These are phyloP conservation scores for Wickerhamomyces silvicola DNA, from an alignment of 805 yeast species.

Conservation along the genomic window DNA sequence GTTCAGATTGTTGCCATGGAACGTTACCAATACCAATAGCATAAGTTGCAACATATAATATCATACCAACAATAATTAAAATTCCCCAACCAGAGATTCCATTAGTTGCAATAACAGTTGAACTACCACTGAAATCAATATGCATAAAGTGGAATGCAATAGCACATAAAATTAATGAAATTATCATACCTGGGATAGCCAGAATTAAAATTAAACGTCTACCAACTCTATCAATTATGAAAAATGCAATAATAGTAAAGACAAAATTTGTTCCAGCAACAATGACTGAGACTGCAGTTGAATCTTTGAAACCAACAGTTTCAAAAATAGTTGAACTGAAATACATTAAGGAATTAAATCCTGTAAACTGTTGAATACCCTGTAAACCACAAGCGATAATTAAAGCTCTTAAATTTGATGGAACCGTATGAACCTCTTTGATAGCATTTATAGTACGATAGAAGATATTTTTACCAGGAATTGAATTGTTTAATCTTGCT, in stretches of 20 bases:
- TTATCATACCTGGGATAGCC: constrained; percentile 83
- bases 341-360: constrained; percentile 95
- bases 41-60: constrained; percentile 79
- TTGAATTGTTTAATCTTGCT: constrained; percentile 36
- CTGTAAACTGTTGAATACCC: constrained; percentile 94
- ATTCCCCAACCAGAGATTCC: constrained; percentile 78
- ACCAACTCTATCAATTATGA: constrained; percentile 82
- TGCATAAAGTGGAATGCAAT: constrained; percentile 86
- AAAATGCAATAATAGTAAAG: constrained; percentile 79
- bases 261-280: constrained; percentile 93
- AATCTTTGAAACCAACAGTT: constrained; percentile 79
- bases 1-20: constrained; percentile 97
- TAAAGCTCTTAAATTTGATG: constrained; percentile 84
- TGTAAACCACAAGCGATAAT: constrained; percentile 89
- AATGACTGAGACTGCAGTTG: constrained; percentile 92
- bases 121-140: constrained; percentile 45
- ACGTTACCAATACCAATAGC: constrained; percentile 96
- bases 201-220: constrained; percentile 73
- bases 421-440: constrained; percentile 55
- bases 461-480: constrained; percentile 42
- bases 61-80: constrained; percentile 79
- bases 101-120: constrained; percentile 30
- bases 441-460: constrained; percentile 53
- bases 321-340: constrained; percentile 89
- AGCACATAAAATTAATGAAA: constrained; percentile 72